A percentile compares a stretch with the other conserved stretches of the same genome.
phyloP scores from a whole-genome alignment of 1,284 basidiomycete species.

The Ceratobasidium theobromae region DNA sequence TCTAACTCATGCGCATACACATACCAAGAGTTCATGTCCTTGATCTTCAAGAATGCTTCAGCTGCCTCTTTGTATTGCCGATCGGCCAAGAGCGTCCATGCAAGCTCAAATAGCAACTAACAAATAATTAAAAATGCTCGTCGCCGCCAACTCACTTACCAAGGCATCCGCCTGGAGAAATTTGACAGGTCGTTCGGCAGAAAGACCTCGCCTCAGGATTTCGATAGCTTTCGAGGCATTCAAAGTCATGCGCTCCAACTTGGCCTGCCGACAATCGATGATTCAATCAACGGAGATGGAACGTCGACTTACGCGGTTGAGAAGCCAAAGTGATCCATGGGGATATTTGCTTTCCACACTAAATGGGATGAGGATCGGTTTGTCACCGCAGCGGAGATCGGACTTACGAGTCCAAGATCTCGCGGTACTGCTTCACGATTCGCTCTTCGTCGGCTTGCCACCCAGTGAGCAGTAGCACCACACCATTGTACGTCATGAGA shows the following conservation, averaged over 20 bases:
- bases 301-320: conserved; percentile 57
- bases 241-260: conserved; percentile 68
- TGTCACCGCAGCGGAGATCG: neutral
- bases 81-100: conserved; percentile 69
- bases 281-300: neutral
- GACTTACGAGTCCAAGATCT: conserved; percentile 60
- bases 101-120: conserved; percentile 72
- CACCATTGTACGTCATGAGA: conserved; percentile 74
- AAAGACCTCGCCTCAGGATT: conserved; percentile 60
- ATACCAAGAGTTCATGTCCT: conserved; percentile 67
- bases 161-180: conserved; percentile 73
- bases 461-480: conserved; percentile 63
- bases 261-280: conserved; percentile 52
- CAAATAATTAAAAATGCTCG: neutral
- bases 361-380: neutral
- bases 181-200: conserved; percentile 51
- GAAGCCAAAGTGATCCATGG: conserved; percentile 68
- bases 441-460: conserved; percentile 70
- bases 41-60: conserved; percentile 62
- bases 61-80: conserved; percentile 66
- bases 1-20: conserved; percentile 35
- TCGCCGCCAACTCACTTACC: conserved; percentile 44
- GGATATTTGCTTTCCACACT: conserved; percentile 62
- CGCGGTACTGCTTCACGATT: conserved; percentile 61
- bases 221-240: conserved; percentile 63